Evolutionary conservation across 257 asterid genomes (phyloP).

Genomic region (Cynanchum wilfordii): DNA sequence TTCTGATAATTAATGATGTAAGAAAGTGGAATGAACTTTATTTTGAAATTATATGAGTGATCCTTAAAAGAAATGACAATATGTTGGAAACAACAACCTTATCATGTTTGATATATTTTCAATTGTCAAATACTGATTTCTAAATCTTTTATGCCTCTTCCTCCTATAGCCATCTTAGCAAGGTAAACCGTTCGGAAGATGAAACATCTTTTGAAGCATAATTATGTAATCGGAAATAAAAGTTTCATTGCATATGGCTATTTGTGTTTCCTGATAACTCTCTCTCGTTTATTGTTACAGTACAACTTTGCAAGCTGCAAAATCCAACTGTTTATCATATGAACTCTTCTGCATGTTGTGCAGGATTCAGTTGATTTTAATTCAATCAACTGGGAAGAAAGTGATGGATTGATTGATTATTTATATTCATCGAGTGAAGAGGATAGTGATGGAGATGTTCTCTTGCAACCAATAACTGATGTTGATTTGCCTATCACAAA

Average conservation of each 20-base stretch:
- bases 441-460: slow-evolving; percentile 68
- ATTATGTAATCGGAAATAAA: neutral
- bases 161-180: too few species aligned
- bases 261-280: neutral
- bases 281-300: neutral
- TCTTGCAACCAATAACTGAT: slow-evolving; percentile 73
- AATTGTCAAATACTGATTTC: neutral
- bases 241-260: neutral
- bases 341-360: slow-evolving; percentile 13
- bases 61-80: neutral
- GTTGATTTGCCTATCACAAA: slow-evolving; percentile 67
- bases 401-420: slow-evolving; percentile 32
- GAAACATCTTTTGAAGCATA: neutral
- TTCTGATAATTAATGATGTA: neutral
- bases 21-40: neutral
- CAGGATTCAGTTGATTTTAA: slow-evolving; percentile 54
- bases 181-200: neutral
- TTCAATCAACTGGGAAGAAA: slow-evolving; percentile 60
- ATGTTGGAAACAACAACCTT: neutral
- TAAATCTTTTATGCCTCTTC: neutral
- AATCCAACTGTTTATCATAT: slow-evolving; percentile 9
- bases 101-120: neutral
- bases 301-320: neutral
- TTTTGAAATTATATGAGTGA: neutral
- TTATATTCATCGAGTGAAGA: slow-evolving; percentile 72